Conservation (phyloP, 75 land plant species). For the Pinus albicaulis region DNA sequence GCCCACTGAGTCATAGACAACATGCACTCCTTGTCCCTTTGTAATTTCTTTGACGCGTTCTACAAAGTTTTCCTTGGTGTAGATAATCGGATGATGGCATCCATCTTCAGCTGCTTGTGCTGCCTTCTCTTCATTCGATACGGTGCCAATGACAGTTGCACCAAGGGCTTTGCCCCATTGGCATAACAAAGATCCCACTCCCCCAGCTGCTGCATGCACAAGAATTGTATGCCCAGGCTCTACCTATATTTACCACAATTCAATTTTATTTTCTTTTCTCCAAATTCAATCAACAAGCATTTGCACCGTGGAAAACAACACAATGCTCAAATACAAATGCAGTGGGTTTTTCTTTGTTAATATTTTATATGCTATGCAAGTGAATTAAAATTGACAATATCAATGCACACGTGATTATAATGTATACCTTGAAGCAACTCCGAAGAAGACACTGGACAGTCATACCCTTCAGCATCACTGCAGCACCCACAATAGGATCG, state of each 20-base stretch:
- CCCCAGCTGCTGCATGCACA: conserved; percentile 99
- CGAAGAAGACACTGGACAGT: conserved; percentile 81
- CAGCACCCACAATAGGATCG: conserved; percentile 63
- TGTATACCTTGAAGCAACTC: conserved; percentile 67
- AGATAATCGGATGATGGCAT: conserved; percentile 84
- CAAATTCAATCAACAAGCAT: not conserved
- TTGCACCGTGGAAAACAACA: not conserved
- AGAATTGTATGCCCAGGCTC: conserved; percentile 81
- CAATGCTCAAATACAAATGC: not conserved
- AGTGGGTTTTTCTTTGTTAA: not conserved
- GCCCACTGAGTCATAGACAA: conserved; percentile 95
- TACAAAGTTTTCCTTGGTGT: conserved; percentile 78
- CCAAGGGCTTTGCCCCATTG: conserved; percentile 95
- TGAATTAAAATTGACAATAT: not conserved
- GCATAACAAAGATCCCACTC: conserved; percentile 88
- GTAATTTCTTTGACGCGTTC: conserved; percentile 77
- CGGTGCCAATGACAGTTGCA: conserved; percentile 95
- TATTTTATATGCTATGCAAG: not conserved
- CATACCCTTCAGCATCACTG: conserved; percentile 90
- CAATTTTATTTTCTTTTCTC: not conserved
- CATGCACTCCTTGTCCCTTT: conserved; percentile 83
- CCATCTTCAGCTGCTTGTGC: conserved; percentile 85
- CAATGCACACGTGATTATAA: not conserved
- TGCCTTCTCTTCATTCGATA: conserved; percentile 87
- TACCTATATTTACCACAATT: conserved; percentile 48